A percentile compares a stretch with the other conserved stretches of the same genome.
Conservation (phyloP, 768 basidiomycete species). For the Candolleomyces efflorescens region DNA sequence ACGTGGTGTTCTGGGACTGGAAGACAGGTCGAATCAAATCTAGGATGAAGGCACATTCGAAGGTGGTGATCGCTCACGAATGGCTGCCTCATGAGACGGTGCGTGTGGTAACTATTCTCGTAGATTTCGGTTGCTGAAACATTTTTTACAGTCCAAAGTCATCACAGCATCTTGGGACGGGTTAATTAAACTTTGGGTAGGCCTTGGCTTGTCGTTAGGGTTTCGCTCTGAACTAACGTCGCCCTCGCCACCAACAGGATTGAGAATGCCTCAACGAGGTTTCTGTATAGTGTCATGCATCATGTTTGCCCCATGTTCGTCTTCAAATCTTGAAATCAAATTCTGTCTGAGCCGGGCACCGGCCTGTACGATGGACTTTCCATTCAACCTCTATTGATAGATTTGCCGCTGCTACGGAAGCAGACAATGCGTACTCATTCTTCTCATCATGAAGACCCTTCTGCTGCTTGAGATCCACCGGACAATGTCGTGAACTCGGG, state of each 20-base stretch:
- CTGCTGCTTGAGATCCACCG: too few relatives aligned
- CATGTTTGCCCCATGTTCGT: too few relatives aligned
- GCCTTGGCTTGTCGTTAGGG: constrained; percentile 22
- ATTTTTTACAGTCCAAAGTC: constrained; percentile 75
- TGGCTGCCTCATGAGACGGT: constrained; percentile 98
- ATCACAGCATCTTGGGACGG: constrained; percentile 98
- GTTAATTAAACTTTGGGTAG: constrained; percentile 94
- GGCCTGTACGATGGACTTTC: constrained; percentile 1
- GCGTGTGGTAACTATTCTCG: constrained; percentile 36
- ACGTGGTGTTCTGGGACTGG: constrained; percentile 99
- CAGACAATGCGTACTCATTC: background rate
- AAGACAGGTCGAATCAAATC: constrained; percentile 97
- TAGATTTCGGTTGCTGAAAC: constrained; percentile 41
- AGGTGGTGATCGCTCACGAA: constrained; percentile 97
- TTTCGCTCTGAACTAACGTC: background rate
- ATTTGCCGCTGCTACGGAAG: background rate
- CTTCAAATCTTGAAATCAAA: background rate
- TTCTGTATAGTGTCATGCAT: background rate
- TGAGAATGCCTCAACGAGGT: background rate
- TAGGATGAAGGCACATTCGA: constrained; percentile 80
- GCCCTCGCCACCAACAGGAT: background rate
- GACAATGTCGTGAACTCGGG: too few relatives aligned
- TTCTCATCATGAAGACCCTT: background rate
- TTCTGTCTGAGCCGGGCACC: background rate
- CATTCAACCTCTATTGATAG: background rate